A percentile compares a stretch with the other conserved stretches of the same genome.
phyloP scores from a whole-genome alignment of 2,329 filamentous ascomycete species.

The Stenocarpella maydis region DNA sequence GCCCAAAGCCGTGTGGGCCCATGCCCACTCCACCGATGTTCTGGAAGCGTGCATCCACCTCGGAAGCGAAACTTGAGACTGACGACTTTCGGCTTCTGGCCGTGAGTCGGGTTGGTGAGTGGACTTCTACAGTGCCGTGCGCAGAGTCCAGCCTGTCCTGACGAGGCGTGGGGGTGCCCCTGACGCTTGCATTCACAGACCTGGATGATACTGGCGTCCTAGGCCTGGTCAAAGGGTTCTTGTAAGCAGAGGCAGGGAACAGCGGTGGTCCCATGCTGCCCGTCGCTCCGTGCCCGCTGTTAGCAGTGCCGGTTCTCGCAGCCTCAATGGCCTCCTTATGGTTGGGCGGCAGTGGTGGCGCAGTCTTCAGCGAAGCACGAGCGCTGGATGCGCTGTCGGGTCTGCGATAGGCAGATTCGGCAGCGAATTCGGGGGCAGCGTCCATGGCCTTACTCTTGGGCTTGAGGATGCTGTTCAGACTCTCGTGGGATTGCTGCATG shows the following conservation, averaged over 20 bases:
- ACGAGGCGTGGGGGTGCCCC: conserved; percentile 67
- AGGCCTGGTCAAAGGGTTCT: conserved; percentile 57
- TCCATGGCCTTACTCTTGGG: conserved; percentile 50
- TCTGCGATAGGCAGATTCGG: conserved; percentile 56
- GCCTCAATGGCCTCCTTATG: conserved; percentile 87
- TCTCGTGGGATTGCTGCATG: conserved; percentile 59
- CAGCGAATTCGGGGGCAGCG: conserved; percentile 44
- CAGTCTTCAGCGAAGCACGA: conserved; percentile 50
- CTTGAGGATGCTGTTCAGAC: conserved; percentile 53
- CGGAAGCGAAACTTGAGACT: conserved; percentile 93
- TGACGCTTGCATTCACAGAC: conserved; percentile 45
- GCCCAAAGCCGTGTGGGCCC: conserved; percentile 66
- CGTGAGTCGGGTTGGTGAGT: conserved; percentile 56
- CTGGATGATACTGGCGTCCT: conserved; percentile 64
- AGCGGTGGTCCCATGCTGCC: conserved; percentile 82
- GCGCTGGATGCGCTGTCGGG: conserved; percentile 79
- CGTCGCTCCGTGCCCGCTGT: conserved; percentile 51
- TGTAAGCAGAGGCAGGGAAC: conserved; percentile 77
- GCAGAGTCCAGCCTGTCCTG: conserved; percentile 55
- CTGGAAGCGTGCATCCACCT: conserved; percentile 91
- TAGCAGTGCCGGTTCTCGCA: conserved; percentile 67
- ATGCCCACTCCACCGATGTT: conserved; percentile 58
- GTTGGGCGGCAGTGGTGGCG: conserved; percentile 81
- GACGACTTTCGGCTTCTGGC: conserved; percentile 75
- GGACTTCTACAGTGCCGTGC: conserved; percentile 55